Base-by-base conservation (phyloP, 139 green algal species). In the Chlorella vulgaris region DNA sequence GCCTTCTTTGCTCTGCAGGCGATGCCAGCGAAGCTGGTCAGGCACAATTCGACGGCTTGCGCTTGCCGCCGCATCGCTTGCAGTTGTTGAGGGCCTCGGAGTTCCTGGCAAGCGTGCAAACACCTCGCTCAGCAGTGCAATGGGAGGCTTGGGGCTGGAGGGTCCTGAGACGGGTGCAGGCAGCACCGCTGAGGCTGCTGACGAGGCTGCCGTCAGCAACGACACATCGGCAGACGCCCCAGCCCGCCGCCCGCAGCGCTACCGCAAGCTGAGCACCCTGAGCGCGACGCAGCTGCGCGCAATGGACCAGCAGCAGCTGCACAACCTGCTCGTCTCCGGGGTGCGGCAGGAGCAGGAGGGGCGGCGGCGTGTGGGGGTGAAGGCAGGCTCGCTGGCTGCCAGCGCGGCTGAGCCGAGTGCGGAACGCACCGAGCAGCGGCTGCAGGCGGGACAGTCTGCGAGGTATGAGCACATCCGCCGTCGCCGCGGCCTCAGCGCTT, bases 31-130 rank as follows among this genome's bases (percentile, higher is more conserved):
- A 55, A 55, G 47, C 13, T 15, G 47, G 10, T 15, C 47, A 55
- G 47, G 13, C 47, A 55, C 47, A 24, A 15, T 15, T 55, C 47
- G 61, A n/a, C n/a, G n/a, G n/a, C n/a, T n/a, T n/a, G n/a, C n/a
- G n/a, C n/a, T n/a, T n/a, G 18, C n/a, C 21, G 35, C 18, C 19
- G 33, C 36, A n/a, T 21, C 29, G 8, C 10, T 15, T 70, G 51
- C 81, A 85, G 81, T 85, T 24, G 58, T 85, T 7, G 69, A 85
- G 66, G 81, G 55, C 1, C n/a, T 81, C 28, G 55, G 3, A 2
- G 62, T 28, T 26, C 36, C 74, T 13, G 26, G 38, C 65, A 85
- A 85, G 81, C 71, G 73, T 4, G 29, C 50, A 2, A n/a, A 85
- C 21, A 77, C 36, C 4, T 31, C 70, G 2, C 81, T 85, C 0